These are phyloP conservation scores for Parathielavia appendiculata DNA, from an alignment of 495 filamentous ascomycete genomes.

Conservation along the genomic window DNA sequence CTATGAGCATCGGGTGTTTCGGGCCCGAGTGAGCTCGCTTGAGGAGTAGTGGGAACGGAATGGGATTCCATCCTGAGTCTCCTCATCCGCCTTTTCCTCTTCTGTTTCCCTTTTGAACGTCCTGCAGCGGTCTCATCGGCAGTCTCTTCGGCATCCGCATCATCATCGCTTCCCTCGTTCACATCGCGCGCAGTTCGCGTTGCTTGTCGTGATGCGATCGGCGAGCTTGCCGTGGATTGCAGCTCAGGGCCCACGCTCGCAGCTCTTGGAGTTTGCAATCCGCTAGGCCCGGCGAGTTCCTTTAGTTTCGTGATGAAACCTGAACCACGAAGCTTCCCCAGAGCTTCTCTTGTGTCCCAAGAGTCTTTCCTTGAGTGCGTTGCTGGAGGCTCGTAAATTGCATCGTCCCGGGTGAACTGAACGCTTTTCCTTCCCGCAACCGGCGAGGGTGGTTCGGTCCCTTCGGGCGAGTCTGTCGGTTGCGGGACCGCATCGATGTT, in stretches of 20 bases:
- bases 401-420: slow-evolving; percentile 56
- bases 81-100: slow-evolving; percentile 53
- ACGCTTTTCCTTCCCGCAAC: slow-evolving; percentile 43
- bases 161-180: slow-evolving; percentile 59
- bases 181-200: slow-evolving; percentile 44
- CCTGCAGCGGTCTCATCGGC: slow-evolving; percentile 50
- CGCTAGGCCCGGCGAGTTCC: slow-evolving; percentile 48
- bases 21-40: slow-evolving; percentile 24
- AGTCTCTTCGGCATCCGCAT: slow-evolving; percentile 75
- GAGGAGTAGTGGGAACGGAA: slow-evolving; percentile 37
- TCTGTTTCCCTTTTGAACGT: slow-evolving; percentile 38
- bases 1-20: slow-evolving; percentile 30
- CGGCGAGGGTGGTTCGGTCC: slow-evolving; percentile 23
- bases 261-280: slow-evolving; percentile 44
- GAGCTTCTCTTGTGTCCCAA: slow-evolving; percentile 52
- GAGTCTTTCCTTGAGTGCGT: slow-evolving; percentile 53
- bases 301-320: slow-evolving; percentile 66
- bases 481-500: slow-evolving; percentile 12
- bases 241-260: slow-evolving; percentile 26
- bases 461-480: slow-evolving; percentile 7
- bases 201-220: slow-evolving; percentile 41
- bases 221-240: slow-evolving; percentile 41
- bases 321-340: slow-evolving; percentile 51
- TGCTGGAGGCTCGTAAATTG: slow-evolving; percentile 36
- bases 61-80: slow-evolving; percentile 46